Evolutionary conservation across 148 eudicot species (phyloP).

Genomic region (Selenicereus undatus): DNA sequence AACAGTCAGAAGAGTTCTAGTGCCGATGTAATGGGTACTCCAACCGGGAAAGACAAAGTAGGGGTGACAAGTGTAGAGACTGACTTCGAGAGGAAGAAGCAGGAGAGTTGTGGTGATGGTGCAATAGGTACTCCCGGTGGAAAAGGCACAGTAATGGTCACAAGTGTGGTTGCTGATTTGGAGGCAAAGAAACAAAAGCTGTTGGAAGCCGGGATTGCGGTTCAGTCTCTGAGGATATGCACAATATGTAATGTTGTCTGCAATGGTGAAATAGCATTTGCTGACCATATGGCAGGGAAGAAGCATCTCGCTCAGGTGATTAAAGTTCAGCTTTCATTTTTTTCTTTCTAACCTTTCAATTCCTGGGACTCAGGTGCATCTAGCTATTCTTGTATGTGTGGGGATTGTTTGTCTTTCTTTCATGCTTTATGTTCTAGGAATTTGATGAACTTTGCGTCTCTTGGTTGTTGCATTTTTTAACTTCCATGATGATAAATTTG

Average conservation of each 20-base stretch:
- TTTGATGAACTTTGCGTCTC: neutral
- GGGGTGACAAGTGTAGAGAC: conserved; percentile 3
- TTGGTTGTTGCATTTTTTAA: neutral
- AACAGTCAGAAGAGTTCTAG: conserved; percentile 28
- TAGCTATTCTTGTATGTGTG: neutral
- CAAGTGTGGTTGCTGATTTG: conserved; percentile 14
- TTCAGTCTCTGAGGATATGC: conserved; percentile 24
- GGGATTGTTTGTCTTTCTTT: neutral
- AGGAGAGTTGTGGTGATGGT: conserved; percentile 2
- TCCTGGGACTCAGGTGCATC: neutral
- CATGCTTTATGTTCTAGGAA: neutral
- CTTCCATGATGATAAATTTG: too few relatives aligned
- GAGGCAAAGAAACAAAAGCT: conserved; percentile 37
- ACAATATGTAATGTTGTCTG: conserved; percentile 36
- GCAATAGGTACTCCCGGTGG: neutral
- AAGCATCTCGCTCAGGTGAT: conserved; percentile 41
- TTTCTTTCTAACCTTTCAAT: neutral
- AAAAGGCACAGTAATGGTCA: neutral
- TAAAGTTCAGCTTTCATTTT: neutral
- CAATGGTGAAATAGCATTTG: conserved; percentile 36
- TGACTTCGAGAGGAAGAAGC: conserved; percentile 31
- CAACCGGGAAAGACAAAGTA: conserved; percentile 2
- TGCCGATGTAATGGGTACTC: neutral
- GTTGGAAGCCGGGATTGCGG: conserved; percentile 27
- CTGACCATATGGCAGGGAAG: conserved; percentile 36